Evolutionary conservation across 176 grass and related monocot genomes (phyloP), one percentile per base, ranked within the genome.

Genomic region (Raddia guianensis): DNA sequence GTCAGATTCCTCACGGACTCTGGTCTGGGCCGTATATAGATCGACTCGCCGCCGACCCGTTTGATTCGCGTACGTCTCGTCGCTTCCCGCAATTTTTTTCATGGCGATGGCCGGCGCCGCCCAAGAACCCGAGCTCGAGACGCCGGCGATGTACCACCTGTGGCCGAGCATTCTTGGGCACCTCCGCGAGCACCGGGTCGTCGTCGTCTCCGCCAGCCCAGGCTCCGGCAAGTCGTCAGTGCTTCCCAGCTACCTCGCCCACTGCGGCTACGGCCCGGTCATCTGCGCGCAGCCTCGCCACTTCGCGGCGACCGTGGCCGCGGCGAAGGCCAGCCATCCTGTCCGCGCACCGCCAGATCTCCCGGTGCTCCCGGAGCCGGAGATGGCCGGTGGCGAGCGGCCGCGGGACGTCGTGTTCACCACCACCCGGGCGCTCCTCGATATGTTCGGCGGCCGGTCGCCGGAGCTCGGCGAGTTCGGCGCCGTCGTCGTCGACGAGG

Each of bases 231-330:
- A 84, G 44, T 77, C 82, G 9, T 51, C 73, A 16, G 72, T 77
- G 44, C 73, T 84, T 44, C 82, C 64, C 8, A 14, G 42, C 21
- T 57, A 16, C 73, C 73, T 84, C 32, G 52, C 27, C 53, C 18
- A 0, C 6, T 4, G 8, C 10, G 82, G 82, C 18, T 77, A 61
- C 82, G 64, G 73, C 7, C 82, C 64, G 15, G 82, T 68, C 15
- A 18, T 76, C 42, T 84, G 44, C 64, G 82, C 73, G 52, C 82
- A 84, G 82, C 73, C 82, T 5, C 82, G 73, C 63, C 82, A 50
- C 63, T 7, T 49, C 9, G 82, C 73, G 42, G 20, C 8, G 43
- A n/a, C 43, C 63, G 73, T 62, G 73, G 73, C 73, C 52, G 14
- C 27, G 7, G 64, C 51, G 27, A 67, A 48, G 53, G 45, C 7